Evolutionary conservation across 1,284 basidiomycete species (phyloP).

Genomic region (Spongiforma sp.): DNA sequence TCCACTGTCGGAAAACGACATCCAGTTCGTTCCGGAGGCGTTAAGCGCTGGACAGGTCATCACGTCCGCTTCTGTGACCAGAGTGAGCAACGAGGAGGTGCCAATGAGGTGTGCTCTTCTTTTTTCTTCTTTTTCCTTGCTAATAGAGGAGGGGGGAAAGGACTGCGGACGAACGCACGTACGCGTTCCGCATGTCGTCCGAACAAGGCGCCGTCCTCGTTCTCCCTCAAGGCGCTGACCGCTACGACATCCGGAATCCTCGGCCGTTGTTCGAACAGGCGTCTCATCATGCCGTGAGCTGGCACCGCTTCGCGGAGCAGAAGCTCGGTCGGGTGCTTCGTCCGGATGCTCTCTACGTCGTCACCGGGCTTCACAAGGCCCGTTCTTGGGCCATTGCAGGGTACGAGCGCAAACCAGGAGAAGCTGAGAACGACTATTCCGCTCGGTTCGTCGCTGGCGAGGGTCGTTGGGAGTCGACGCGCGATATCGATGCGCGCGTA

Average conservation of each 20-base stretch:
- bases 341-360: constrained; percentile 29
- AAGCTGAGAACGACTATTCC: constrained; percentile 10
- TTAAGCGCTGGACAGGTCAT: constrained; percentile 22
- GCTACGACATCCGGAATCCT: constrained; percentile 22
- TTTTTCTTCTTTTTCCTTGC: not conserved
- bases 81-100: constrained; percentile 3
- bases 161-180: too few relatives aligned
- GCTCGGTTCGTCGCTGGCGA: constrained; percentile 23
- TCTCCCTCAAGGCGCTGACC: constrained; percentile 33
- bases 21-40: constrained; percentile 11
- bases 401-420: constrained; percentile 22
- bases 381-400: constrained; percentile 25
- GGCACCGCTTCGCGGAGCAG: constrained; percentile 33
- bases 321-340: constrained; percentile 27
- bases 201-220: constrained; percentile 31
- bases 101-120: constrained; percentile 14
- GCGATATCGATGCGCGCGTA: constrained; percentile 23
- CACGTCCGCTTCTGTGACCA: constrained; percentile 18
- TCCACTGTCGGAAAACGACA: constrained; percentile 19
- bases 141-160: too few relatives aligned
- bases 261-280: constrained; percentile 23
- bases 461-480: constrained; percentile 21
- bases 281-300: constrained; percentile 19
- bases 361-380: constrained; percentile 34
- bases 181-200: constrained; percentile 24